phyloP scores from a whole-genome alignment of 2,329 filamentous ascomycete genomes.

The Lithohypha guttulata region DNA sequence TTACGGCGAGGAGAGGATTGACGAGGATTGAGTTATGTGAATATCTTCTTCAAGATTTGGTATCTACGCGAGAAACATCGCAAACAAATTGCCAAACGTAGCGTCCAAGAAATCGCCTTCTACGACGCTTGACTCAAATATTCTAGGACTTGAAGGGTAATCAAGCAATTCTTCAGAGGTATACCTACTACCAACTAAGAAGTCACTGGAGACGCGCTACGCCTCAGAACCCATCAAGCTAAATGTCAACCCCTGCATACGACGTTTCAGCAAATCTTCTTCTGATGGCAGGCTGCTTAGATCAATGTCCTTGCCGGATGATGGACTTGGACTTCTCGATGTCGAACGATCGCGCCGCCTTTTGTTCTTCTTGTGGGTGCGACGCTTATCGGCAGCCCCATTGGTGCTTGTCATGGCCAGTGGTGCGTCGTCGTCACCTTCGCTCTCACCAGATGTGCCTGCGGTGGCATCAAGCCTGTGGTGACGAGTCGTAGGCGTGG shows the following conservation, averaged over 20 bases:
- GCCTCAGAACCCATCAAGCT: conserved; percentile 38
- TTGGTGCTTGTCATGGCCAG: conserved; percentile 22
- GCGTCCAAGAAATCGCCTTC: too few relatives aligned
- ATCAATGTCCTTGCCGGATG: conserved; percentile 32
- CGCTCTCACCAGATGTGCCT: conserved; percentile 50
- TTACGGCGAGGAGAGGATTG: conserved; percentile 71
- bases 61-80: too few relatives aligned
- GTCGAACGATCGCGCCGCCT: conserved; percentile 12
- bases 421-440: conserved; percentile 20
- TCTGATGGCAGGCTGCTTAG: conserved; percentile 44
- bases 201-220: neutral
- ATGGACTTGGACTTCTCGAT: conserved; percentile 15
- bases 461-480: conserved; percentile 27
- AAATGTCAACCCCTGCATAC: conserved; percentile 46
- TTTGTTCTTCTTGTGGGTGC: conserved; percentile 10
- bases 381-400: conserved; percentile 11
- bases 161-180: too few relatives aligned
- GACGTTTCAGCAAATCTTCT: conserved; percentile 45
- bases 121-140: too few relatives aligned
- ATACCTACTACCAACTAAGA: neutral
- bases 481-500: conserved; percentile 17
- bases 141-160: too few relatives aligned
- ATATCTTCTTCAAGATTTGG: too few relatives aligned
- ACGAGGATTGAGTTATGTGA: conserved; percentile 42
- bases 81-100: too few relatives aligned